A percentile compares a stretch with the other conserved stretches of the same genome.
Evolutionary conservation across 2,329 filamentous ascomycete genomes (phyloP).

Genomic region (Blastomyces percursus): DNA sequence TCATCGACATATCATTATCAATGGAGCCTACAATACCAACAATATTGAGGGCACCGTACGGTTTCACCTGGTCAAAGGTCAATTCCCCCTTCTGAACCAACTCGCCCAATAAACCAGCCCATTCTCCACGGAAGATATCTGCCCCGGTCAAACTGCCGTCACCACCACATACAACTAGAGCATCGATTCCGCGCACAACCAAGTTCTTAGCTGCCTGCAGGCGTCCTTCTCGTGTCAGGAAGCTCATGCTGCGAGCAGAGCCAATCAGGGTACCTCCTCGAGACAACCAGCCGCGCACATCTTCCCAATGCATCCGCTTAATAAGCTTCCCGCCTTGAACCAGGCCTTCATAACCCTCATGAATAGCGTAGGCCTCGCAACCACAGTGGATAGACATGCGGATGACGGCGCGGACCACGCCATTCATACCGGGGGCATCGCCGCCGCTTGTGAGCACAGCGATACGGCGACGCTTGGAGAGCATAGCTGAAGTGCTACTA

Average conservation of each 20-base stretch:
- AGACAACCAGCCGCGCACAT: conserved; percentile 86
- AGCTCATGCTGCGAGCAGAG: conserved; percentile 83
- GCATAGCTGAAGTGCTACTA: not conserved
- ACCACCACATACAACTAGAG: conserved; percentile 91
- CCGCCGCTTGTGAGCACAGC: conserved; percentile 91
- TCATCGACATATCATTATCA: conserved; percentile 95
- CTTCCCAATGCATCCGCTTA: conserved; percentile 76
- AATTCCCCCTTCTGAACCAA: conserved; percentile 65
- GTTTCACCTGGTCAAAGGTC: conserved; percentile 56
- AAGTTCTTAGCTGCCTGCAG: conserved; percentile 86
- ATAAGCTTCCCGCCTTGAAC: conserved; percentile 85
- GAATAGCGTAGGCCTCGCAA: conserved; percentile 69
- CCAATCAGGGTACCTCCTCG: conserved; percentile 94
- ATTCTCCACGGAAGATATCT: conserved; percentile 84
- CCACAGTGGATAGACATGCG: conserved; percentile 79
- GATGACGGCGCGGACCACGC: conserved; percentile 77
- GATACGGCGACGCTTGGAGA: conserved; percentile 45
- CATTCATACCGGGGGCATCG: conserved; percentile 93
- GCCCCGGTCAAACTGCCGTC: conserved; percentile 94
- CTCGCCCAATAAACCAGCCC: conserved; percentile 79
- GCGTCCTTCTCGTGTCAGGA: conserved; percentile 78
- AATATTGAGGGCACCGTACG: conserved; percentile 83
- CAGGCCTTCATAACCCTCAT: conserved; percentile 92
- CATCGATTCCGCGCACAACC: conserved; percentile 84
- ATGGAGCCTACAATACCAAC: conserved; percentile 94